Base-by-base conservation (phyloP, 176 grass and related monocot genomes). In the Cenchrus fungigraminus region DNA sequence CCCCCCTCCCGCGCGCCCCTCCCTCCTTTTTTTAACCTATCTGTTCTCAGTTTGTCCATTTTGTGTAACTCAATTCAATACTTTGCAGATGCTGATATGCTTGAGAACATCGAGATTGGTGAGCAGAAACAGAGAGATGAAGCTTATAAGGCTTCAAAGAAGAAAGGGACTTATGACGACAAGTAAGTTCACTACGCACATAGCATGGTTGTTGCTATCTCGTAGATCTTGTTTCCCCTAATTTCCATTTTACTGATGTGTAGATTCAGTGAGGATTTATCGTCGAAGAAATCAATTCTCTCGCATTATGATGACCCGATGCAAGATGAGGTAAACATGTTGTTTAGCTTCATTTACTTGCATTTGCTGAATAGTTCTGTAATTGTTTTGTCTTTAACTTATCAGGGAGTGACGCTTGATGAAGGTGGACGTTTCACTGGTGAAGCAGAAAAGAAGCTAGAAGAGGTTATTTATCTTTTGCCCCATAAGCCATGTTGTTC, bases 51-150 rank as follows among this genome's bases (percentile, higher is more conserved):
- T 79, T 31, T 76, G 31, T 55, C 14, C 63, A 85, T 87, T 59
- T 93, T 79, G 51, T 77, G 15, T 88, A 84, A 79, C 74, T 81
- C 40, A 8, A 56, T 9, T 47, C 67, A 67, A 81, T 83, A 67
- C 74, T 86, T 85, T 79, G 28, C 69, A 99, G 97, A 96, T 8
- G 84, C 67, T 60, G 93, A 95, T 87, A 89, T 92, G 93, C 97
- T 98, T 84, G 90, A 95, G 89, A 96, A 98, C 88, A 94, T 98
- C 42, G 90, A 96, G 88, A 99, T 96, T 84, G 91, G 89, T 52
- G 88, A 99, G 80, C 93, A 99, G 86, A 99, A 96, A 78, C 85
- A 85, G 79, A 94, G 93, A 86, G 75, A 94, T 17, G 91, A 92
- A 9, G 81, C 92, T 79, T 96, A 98, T 79, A 88, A 86, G 81